Evolutionary conservation across 306 rosid species (phyloP).

Genomic region (Quercus aquifolioides): DNA sequence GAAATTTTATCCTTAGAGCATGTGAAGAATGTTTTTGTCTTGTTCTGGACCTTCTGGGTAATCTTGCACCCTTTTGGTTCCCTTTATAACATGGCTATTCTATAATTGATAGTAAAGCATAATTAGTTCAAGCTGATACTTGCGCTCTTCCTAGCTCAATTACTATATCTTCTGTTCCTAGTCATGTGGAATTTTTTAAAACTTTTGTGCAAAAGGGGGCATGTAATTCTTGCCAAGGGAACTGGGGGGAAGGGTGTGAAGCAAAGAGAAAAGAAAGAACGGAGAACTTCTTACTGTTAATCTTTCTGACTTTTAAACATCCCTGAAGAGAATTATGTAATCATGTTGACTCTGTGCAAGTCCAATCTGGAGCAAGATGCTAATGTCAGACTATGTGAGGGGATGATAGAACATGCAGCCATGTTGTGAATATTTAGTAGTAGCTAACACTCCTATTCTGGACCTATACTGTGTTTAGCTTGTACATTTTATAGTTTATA

Average conservation of each 20-base stretch:
- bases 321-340: not conserved
- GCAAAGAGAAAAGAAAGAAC: not conserved
- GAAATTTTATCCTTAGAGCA: not conserved
- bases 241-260: not conserved
- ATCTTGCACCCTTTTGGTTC: not conserved
- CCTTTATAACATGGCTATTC: not conserved
- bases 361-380: not conserved
- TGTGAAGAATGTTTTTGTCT: not conserved
- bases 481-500: not conserved
- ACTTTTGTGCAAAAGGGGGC: not conserved
- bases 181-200: not conserved
- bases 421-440: not conserved
- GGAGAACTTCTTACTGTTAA: not conserved
- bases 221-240: not conserved
- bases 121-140: not conserved
- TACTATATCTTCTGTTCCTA: not conserved
- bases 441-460: not conserved
- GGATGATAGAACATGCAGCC: not conserved
- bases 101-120: not conserved
- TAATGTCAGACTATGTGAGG: not conserved
- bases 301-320: not conserved
- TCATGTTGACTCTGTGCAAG: not conserved
- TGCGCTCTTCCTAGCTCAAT: not conserved
- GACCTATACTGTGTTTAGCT: not conserved
- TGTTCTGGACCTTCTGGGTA: not conserved